A percentile compares a stretch with the other conserved stretches of the same genome.
Conservation (phyloP, 2,329 filamentous ascomycete species). For the Colletotrichum echinochloae region DNA sequence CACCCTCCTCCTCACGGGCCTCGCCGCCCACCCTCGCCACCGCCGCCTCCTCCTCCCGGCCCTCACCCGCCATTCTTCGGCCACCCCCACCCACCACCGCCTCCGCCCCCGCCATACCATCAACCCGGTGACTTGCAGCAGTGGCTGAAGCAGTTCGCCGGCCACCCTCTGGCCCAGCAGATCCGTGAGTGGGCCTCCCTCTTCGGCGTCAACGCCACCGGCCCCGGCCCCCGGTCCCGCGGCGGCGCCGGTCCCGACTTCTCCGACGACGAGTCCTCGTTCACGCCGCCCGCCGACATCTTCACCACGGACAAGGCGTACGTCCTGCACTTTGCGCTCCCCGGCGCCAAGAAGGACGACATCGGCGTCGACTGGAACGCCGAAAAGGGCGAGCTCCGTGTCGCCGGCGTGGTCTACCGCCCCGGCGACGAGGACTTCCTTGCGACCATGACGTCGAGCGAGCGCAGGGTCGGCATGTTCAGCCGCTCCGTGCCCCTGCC, state of each 20-base stretch:
- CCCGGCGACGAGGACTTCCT: conserved; percentile 78
- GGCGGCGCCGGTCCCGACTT: conserved; percentile 34
- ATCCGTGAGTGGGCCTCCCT: conserved; percentile 53
- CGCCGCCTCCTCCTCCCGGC: conserved; percentile 40
- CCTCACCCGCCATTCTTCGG: conserved; percentile 44
- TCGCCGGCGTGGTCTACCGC: conserved; percentile 80
- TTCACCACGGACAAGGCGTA: conserved; percentile 76
- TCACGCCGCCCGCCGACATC: conserved; percentile 77
- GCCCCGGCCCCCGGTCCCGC: conserved; percentile 27
- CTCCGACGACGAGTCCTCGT: conserved; percentile 54
- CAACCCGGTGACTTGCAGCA: conserved; percentile 44
- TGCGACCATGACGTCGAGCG: conserved; percentile 69
- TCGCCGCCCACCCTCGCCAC: neutral
- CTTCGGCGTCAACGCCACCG: conserved; percentile 19
- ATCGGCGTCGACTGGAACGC: conserved; percentile 81
- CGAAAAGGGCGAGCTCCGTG: conserved; percentile 72
- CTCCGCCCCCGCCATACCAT: conserved; percentile 43
- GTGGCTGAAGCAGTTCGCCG: conserved; percentile 52
- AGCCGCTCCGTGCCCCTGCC: conserved; percentile 76
- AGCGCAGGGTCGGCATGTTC: conserved; percentile 81
- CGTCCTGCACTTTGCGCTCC: conserved; percentile 80
- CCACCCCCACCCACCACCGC: conserved; percentile 38
- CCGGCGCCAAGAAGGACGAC: conserved; percentile 84
- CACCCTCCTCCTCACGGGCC: conserved; percentile 7
- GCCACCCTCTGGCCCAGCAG: conserved; percentile 57